Base-by-base conservation (phyloP, 805 yeast species). In the Naumovozyma dairenensis region DNA sequence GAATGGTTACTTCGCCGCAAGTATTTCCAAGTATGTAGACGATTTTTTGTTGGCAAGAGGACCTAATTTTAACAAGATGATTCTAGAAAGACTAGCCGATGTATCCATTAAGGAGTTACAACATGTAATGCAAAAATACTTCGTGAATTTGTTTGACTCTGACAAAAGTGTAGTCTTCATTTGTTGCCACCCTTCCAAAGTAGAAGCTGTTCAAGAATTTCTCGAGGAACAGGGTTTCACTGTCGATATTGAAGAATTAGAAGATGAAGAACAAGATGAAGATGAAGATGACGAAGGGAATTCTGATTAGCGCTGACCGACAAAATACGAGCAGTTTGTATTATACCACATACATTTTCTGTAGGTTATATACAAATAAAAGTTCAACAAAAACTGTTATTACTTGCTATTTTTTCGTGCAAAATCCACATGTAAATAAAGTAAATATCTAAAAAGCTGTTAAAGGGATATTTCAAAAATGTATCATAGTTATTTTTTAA, bases 121-220 rank as follows among this genome's bases (percentile, higher is more conserved):
- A 39, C 33, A 46, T 14, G 65, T 54, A 3, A 61, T 82, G 51
- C 63, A 69, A 30, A 69, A 65, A 36, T 85, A 82, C 50, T 72
- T 81, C 48, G 58, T 69, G 19, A 77, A 78, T 2, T 48, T 89
- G 35, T 89, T 89, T 54, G 66, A 74, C 25, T 45, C 75, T 8
- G 49, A 61, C 0, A 56, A 57, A 1, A 75, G 92, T 9, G 60
- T 70, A 16, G 66, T 83, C 7, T 86, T 85, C 48, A 62, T 77
- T 3, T 74, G 85, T 47, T 71, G 87, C 35, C 86, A 92, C 44
- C 80, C 89, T 3, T 61, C 77, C 2, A 79, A 77, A 42, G 52
- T 61, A 3, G 72, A 64, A 0, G 58, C 56, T 4, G 58, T 82
- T 34, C 55, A 59, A 28, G 57, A 53, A 13, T 72, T 65, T 35